phyloP scores from a whole-genome alignment of 345 rosid genomes.

The Salix purpurea region DNA sequence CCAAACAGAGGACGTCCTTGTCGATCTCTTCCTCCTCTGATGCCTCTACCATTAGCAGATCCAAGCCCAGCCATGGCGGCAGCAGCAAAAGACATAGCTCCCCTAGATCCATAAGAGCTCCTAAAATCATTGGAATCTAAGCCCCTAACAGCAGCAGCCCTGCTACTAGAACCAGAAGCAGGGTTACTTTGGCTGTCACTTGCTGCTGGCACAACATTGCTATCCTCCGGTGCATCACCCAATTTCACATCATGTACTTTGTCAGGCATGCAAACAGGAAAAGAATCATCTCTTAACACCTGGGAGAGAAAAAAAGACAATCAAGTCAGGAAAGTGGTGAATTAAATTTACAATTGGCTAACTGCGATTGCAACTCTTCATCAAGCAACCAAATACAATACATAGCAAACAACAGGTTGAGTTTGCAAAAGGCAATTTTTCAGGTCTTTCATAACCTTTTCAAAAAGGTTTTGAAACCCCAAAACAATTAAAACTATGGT shows the following conservation, averaged over 20 bases:
- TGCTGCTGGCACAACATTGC: constrained; percentile 37
- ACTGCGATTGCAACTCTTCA: not conserved
- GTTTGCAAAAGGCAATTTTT: not conserved
- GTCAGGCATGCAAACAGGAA: constrained; percentile 87
- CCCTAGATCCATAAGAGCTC: constrained; percentile 74
- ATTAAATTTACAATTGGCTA: not conserved
- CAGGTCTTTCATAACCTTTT: not conserved
- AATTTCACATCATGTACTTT: constrained; percentile 94
- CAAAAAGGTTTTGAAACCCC: not conserved
- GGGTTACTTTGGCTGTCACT: constrained; percentile 56
- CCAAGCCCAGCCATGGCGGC: constrained; percentile 99
- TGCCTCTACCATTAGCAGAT: constrained; percentile 84
- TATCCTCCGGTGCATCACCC: constrained; percentile 76
- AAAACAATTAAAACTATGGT: not conserved
- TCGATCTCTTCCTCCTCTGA: constrained; percentile 86
- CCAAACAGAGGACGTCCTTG: constrained; percentile 70
- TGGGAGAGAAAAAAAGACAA: constrained; percentile 25
- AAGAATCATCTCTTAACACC: constrained; percentile 83
- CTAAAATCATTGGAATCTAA: constrained; percentile 74
- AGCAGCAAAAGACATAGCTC: constrained; percentile 95
- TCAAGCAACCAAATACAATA: not conserved
- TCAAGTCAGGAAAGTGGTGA: not conserved
- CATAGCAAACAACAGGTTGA: not conserved
- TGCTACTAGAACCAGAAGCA: constrained; percentile 79
- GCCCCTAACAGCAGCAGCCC: constrained; percentile 60